These are phyloP conservation scores for Aspergillus texensis DNA, from an alignment of 2,329 filamentous ascomycete genomes.

Conservation along the genomic window DNA sequence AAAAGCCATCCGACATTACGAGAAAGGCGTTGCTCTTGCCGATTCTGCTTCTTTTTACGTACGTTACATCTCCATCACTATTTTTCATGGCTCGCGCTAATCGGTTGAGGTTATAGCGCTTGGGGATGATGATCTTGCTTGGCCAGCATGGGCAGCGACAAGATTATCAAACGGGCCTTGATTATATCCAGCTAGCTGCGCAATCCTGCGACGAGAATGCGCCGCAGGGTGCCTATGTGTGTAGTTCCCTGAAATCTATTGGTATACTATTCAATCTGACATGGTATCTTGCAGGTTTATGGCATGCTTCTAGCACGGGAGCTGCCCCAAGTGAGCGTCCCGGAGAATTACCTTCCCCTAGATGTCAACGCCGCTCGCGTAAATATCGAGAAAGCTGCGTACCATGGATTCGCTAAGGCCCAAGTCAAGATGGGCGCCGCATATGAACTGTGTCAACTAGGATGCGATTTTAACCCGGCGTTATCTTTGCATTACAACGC, in stretches of 20 bases:
- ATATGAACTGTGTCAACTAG: slow-evolving; percentile 90
- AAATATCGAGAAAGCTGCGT: slow-evolving; percentile 95
- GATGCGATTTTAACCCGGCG: slow-evolving; percentile 91
- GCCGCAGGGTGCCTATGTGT: slow-evolving; percentile 84
- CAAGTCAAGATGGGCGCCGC: slow-evolving; percentile 97
- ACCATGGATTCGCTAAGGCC: slow-evolving; percentile 92
- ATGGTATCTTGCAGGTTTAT: slow-evolving; percentile 60
- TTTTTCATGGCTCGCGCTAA: neutral
- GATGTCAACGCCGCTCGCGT: slow-evolving; percentile 75
- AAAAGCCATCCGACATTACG: slow-evolving; percentile 90
- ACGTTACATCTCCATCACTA: slow-evolving; percentile 23
- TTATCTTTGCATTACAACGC: slow-evolving; percentile 95
- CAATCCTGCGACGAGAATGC: slow-evolving; percentile 93
- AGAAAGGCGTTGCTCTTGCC: slow-evolving; percentile 73
- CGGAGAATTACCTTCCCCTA: slow-evolving; percentile 68
- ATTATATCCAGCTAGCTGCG: slow-evolving; percentile 81
- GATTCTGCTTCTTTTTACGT: slow-evolving; percentile 84
- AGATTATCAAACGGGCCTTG: slow-evolving; percentile 75
- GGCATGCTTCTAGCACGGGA: slow-evolving; percentile 93
- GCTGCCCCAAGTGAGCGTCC: slow-evolving; percentile 84
- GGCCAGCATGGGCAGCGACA: slow-evolving; percentile 90
- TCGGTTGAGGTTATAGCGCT: slow-evolving; percentile 57
- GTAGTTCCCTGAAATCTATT: slow-evolving; percentile 17
- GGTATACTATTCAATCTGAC: slow-evolving; percentile 8
- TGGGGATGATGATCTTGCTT: slow-evolving; percentile 97